phyloP scores from a whole-genome alignment of 768 basidiomycete genomes.

The Trametes maxima region DNA sequence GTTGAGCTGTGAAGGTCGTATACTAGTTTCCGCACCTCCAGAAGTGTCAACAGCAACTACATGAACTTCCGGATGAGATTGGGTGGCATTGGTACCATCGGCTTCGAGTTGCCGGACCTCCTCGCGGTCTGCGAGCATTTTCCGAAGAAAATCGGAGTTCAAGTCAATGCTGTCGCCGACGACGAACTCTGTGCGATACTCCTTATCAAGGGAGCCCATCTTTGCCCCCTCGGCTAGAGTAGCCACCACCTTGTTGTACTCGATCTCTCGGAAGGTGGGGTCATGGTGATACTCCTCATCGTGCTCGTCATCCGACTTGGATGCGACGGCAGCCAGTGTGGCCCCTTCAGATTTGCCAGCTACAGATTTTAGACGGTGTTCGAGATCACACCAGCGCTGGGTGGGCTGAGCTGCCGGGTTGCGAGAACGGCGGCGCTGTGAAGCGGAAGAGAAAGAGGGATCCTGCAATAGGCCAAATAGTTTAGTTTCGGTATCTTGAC shows the following conservation, averaged over 20 bases:
- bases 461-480: background rate
- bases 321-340: background rate
- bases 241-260: background rate
- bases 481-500: background rate
- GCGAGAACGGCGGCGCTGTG: background rate
- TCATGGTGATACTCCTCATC: background rate
- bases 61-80: too few species aligned
- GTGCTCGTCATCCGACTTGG: background rate
- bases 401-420: too few species aligned
- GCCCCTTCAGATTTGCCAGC: background rate
- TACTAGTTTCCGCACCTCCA: background rate
- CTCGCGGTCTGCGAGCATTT: background rate
- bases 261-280: background rate
- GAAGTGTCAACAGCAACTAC: background rate
- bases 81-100: background rate
- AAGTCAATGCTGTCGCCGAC: background rate
- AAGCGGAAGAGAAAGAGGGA: background rate
- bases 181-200: background rate
- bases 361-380: too few species aligned
- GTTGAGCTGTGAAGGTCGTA: background rate
- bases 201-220: background rate
- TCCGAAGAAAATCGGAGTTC: background rate
- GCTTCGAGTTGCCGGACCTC: background rate
- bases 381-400: background rate
- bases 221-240: background rate